Evolutionary conservation across 2,329 filamentous ascomycete species (phyloP), one percentile per base, ranked within the genome.

Genomic region (Epicoccum sorghinum): DNA sequence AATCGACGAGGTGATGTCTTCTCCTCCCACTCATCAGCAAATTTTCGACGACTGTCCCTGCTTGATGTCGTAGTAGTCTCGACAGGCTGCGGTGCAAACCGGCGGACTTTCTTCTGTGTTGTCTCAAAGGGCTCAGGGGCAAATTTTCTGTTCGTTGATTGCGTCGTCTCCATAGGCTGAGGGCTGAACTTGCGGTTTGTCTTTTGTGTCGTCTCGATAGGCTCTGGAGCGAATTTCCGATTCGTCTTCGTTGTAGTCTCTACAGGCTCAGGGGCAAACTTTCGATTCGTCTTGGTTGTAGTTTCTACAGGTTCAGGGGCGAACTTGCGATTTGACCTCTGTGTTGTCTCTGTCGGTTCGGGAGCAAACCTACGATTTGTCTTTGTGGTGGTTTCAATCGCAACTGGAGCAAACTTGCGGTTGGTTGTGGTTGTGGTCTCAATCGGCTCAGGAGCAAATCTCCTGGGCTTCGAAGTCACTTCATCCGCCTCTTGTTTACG

Each of bases 401-500:
- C 88, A 52, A 89, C 82, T 29, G 88, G 88, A 36, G 80, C 81
- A 75, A 90, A 90, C 64, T 84, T 85, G 42, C 71, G 67, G 29
- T 82, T 84, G 29, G 82, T 84, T 33, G 55, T 65, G 33, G 48
- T 57, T 1, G 84, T 88, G 9, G 89, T 91, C 73, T 93, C 89
- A 60, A 93, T 84, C 14, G 88, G 88, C 51, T 89, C 82, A 30
- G 88, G 88, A 40, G 80, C 81, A 75, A 90, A 90, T 64, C 85
- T 85, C 38, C 71, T 66, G 30, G 51, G 61, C 38, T 65, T 69
- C 6, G 60, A 45, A n/a, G 39, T 57, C 23, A 54, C 51, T 37
- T 27, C 33, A 13, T 61, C 39, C 13, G 64, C 40, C 86, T 23
- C 88, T 89, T 74, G 91, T 88, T 61, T 91, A 84, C 42, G 32